Percentiles rank a stretch among this genome's conserved stretches.
These are phyloP conservation scores for Xylaria nigripes DNA, from an alignment of 495 filamentous ascomycete species.

Conservation along the genomic window DNA sequence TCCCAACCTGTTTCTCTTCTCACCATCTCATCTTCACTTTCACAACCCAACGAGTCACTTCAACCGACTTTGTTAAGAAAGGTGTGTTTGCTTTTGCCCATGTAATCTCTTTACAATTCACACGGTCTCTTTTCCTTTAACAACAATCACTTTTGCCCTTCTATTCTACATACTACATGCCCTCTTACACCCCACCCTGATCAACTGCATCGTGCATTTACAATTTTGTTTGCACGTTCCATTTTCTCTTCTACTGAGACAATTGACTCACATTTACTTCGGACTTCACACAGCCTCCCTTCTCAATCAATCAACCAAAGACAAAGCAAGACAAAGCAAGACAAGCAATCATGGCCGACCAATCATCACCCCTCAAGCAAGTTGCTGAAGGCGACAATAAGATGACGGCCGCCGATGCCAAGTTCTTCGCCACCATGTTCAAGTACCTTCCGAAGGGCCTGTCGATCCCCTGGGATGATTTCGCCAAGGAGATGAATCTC, in stretches of 20 bases:
- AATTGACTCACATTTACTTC: not conserved
- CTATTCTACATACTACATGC: too few relatives aligned
- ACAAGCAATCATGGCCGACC: not conserved
- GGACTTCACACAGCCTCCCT: not conserved
- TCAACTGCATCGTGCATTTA: not conserved
- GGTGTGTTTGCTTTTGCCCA: not conserved
- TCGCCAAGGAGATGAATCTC: conserved; percentile 11
- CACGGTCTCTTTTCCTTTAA: not conserved
- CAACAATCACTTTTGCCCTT: not conserved
- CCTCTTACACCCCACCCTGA: not conserved
- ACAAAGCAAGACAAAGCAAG: too few relatives aligned
- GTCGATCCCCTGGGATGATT: conserved; percentile 12
- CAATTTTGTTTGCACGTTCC: not conserved
- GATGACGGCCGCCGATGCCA: conserved; percentile 4
- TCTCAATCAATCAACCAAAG: not conserved
- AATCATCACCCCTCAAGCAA: not conserved
- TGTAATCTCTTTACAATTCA: not conserved
- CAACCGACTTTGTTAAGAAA: not conserved
- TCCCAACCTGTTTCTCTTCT: not conserved
- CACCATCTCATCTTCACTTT: not conserved
- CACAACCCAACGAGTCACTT: not conserved
- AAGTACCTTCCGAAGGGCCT: conserved; percentile 14
- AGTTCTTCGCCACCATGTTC: conserved; percentile 14
- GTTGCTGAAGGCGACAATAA: not conserved
- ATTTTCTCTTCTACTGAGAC: not conserved